A percentile compares a stretch with the other conserved stretches of the same genome.
These are phyloP conservation scores for Ascochyta viciae-villosae DNA, from an alignment of 2,329 filamentous ascomycete genomes.

Conservation along the genomic window DNA sequence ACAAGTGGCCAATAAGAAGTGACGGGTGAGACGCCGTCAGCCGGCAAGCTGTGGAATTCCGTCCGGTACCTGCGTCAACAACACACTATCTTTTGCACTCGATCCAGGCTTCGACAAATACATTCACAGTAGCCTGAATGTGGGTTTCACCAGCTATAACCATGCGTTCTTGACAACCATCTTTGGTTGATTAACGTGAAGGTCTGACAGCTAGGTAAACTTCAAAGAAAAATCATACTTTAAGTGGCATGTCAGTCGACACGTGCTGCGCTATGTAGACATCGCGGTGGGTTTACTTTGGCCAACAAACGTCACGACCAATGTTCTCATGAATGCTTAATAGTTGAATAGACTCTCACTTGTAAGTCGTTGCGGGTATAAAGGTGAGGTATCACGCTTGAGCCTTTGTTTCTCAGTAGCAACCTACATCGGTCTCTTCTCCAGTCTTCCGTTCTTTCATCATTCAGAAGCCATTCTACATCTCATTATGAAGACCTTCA, in stretches of 20 bases:
- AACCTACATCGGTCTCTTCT: neutral
- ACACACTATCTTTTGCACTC: no score
- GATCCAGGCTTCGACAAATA: neutral
- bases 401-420: neutral
- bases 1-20: neutral
- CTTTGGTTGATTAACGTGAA: neutral
- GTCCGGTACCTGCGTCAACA: neutral
- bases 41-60: neutral
- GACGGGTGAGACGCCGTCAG: neutral
- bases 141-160: neutral
- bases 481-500: slow-evolving; percentile 35
- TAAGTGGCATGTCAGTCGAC: neutral
- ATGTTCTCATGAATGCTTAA: neutral
- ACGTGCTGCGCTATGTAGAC: neutral
- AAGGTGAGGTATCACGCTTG: neutral
- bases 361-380: neutral
- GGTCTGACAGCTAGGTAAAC: slow-evolving; percentile 2
- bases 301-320: neutral
- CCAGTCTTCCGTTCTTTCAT: neutral
- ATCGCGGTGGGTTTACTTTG: neutral
- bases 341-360: neutral
- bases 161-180: neutral
- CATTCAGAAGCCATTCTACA: neutral
- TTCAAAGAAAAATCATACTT: neutral
- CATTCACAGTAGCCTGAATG: neutral